Conservation (phyloP, 441 rosid species). For the Adansonia gregorii region DNA sequence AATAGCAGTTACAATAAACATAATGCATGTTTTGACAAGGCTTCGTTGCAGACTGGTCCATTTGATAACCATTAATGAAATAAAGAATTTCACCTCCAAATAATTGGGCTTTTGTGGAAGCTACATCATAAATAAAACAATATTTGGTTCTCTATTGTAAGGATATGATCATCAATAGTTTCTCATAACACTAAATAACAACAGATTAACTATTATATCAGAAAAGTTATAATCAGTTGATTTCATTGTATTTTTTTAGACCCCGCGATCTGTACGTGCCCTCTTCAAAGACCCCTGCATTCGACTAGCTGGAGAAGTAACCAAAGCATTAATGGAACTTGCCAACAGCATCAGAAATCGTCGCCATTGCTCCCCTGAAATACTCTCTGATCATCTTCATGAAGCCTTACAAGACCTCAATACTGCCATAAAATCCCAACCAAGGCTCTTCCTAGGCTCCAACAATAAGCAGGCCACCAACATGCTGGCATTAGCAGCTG, state of each 20-base stretch:
- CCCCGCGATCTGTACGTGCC: slow-evolving; percentile 66
- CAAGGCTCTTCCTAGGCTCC: slow-evolving; percentile 68
- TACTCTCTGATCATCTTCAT: slow-evolving; percentile 77
- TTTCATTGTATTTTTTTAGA: slow-evolving; percentile 28
- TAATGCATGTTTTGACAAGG: not conserved
- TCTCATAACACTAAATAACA: not conserved
- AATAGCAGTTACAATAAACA: not conserved
- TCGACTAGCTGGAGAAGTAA: slow-evolving; percentile 63
- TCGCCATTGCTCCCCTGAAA: slow-evolving; percentile 73
- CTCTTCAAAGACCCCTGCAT: slow-evolving; percentile 79
- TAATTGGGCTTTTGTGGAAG: not conserved
- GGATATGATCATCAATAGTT: slow-evolving; percentile 6
- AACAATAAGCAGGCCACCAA: slow-evolving; percentile 45
- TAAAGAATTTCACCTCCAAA: not conserved
- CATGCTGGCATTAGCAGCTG: slow-evolving; percentile 59
- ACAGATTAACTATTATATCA: not conserved
- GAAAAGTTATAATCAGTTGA: not conserved
- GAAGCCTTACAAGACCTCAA: slow-evolving; percentile 75
- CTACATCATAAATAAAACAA: not conserved
- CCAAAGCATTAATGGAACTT: slow-evolving; percentile 64
- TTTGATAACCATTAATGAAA: not conserved
- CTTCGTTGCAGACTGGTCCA: not conserved
- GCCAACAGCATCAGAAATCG: slow-evolving; percentile 63
- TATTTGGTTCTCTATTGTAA: not conserved
- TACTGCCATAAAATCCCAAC: slow-evolving; percentile 74